Evolutionary conservation across 257 asterid species (phyloP).

Genomic region (Ilex aquifolium): DNA sequence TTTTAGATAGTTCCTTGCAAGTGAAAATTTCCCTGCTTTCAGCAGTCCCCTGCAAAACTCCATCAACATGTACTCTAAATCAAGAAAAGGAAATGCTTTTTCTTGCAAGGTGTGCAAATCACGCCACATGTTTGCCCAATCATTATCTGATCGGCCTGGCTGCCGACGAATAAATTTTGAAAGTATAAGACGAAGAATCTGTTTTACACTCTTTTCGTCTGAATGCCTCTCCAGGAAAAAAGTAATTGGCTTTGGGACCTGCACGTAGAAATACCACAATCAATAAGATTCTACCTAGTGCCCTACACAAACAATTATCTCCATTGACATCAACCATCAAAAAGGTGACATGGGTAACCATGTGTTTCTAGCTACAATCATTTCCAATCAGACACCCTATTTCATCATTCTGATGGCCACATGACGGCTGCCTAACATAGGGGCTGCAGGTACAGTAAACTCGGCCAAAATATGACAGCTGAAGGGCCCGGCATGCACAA

Average conservation of each 20-base stretch:
- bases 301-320: too few relatives aligned
- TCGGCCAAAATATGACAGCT: too few relatives aligned
- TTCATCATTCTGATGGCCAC: too few relatives aligned
- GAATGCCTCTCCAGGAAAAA: conserved; percentile 57
- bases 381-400: too few relatives aligned
- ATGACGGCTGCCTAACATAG: too few relatives aligned
- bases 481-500: too few relatives aligned
- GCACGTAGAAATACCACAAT: conserved; percentile 9
- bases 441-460: too few relatives aligned
- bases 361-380: too few relatives aligned
- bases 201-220: conserved; percentile 85
- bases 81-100: conserved; percentile 89
- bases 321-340: too few relatives aligned
- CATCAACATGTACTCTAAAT: conserved; percentile 73
- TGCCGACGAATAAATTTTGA: conserved; percentile 87
- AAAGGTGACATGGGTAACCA: too few relatives aligned
- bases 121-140: conserved; percentile 96
- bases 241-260: conserved; percentile 92
- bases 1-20: conserved; percentile 91
- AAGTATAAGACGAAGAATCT: conserved; percentile 83
- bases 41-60: conserved; percentile 98
- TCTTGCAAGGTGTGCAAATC: conserved; percentile 88
- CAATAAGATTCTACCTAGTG: background rate
- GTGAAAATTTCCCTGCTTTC: conserved; percentile 87
- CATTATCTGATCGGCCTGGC: conserved; percentile 81